phyloP scores from a whole-genome alignment of 164 flowering plant species.

The Litsea cubeba region DNA sequence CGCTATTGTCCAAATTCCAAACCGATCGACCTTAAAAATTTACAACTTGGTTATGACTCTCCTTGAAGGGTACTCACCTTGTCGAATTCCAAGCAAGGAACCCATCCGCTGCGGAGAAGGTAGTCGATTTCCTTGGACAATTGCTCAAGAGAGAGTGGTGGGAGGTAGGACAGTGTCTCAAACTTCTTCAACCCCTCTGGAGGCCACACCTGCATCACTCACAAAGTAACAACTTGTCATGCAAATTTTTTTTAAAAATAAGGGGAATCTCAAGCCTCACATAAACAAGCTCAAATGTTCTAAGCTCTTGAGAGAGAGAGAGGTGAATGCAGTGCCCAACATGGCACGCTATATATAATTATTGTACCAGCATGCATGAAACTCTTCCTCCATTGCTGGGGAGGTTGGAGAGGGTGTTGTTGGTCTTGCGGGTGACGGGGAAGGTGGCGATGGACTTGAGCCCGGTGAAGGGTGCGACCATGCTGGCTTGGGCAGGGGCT shows the following conservation, averaged over 20 bases:
- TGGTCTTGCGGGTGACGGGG: constrained; percentile 49
- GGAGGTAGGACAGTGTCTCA: constrained; percentile 90
- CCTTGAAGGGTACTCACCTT: constrained; percentile 7
- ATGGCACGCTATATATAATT: neutral
- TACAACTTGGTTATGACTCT: no score
- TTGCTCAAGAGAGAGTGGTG: constrained; percentile 25
- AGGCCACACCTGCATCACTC: constrained; percentile 65
- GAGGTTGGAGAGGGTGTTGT: constrained; percentile 38
- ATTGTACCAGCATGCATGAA: constrained; percentile 37
- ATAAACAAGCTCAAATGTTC: neutral
- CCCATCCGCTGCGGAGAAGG: constrained; percentile 53
- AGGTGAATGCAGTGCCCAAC: neutral
- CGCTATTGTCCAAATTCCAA: no score
- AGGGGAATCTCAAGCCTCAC: no score
- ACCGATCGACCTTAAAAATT: no score
- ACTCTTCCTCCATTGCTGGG: constrained; percentile 59
- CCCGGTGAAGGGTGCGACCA: constrained; percentile 56
- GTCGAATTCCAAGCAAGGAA: constrained; percentile 85
- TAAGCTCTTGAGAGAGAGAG: neutral
- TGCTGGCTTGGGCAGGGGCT: constrained; percentile 36
- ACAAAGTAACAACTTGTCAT: neutral
- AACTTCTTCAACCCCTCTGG: constrained; percentile 57
- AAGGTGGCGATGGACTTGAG: constrained; percentile 45
- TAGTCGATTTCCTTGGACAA: constrained; percentile 57
- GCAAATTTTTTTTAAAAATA: no score